phyloP scores from a whole-genome alignment of 495 filamentous ascomycete genomes.

The Parathielavia hyrcaniae region DNA sequence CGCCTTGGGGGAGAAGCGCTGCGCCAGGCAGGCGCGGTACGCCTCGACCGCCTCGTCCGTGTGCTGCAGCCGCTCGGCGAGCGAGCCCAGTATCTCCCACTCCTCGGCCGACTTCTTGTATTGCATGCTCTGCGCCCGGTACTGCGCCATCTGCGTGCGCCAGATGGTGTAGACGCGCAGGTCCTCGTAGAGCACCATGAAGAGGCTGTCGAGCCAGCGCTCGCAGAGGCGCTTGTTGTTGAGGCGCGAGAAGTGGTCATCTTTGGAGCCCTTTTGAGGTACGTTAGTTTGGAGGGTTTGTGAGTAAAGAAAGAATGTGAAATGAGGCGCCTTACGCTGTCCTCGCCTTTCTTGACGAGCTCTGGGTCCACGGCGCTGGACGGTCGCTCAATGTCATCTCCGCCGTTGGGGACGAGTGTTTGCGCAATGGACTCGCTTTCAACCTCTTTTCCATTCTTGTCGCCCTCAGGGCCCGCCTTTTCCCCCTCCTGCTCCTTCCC shows the following conservation, averaged over 20 bases:
- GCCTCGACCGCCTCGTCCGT: constrained; percentile 84
- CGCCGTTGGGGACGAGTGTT: constrained; percentile 36
- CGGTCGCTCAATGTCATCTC: constrained; percentile 63
- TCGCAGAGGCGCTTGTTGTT: constrained; percentile 96
- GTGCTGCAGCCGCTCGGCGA: constrained; percentile 89
- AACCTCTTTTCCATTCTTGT: constrained; percentile 10
- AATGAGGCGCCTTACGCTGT: constrained; percentile 61
- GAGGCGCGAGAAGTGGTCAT: constrained; percentile 60
- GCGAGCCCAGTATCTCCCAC: constrained; percentile 94
- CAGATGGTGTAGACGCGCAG: constrained; percentile 98
- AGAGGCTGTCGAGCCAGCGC: constrained; percentile 95
- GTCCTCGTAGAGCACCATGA: constrained; percentile 99
- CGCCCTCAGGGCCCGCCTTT: constrained; percentile 31
- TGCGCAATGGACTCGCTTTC: constrained; percentile 31
- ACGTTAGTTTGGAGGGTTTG: constrained; percentile 16
- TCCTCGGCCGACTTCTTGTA: constrained; percentile 96
- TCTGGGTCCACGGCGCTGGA: constrained; percentile 76
- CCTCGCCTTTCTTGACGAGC: constrained; percentile 75
- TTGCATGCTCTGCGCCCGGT: constrained; percentile 76
- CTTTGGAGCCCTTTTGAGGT: constrained; percentile 32
- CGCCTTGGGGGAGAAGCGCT: constrained; percentile 84
- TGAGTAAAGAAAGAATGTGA: neutral
- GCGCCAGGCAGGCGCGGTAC: constrained; percentile 72
- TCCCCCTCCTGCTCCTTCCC: constrained; percentile 36
- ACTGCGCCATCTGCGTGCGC: constrained; percentile 94